Evolutionary conservation across 164 flowering plant genomes (phyloP).

Genomic region (Liriodendron chinense): DNA sequence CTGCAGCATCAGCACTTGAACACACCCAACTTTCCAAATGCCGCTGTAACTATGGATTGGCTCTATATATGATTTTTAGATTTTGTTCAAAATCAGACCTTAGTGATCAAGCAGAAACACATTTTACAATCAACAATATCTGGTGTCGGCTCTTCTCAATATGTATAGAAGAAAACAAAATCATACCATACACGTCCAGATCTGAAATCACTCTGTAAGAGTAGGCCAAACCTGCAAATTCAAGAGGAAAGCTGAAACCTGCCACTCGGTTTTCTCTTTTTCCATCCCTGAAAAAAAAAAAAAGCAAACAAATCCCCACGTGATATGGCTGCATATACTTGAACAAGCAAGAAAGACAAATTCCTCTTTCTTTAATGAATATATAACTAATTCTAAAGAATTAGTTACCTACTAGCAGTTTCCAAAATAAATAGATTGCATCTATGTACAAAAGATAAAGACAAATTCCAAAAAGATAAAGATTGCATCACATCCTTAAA

Average conservation of each 20-base stretch:
- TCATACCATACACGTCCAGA: slow-evolving; percentile 19
- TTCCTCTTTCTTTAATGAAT: background rate
- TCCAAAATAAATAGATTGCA: background rate
- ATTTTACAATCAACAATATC: slow-evolving; percentile 13
- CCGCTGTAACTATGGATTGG: no score
- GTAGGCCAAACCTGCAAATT: slow-evolving; percentile 7
- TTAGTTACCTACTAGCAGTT: background rate
- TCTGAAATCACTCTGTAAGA: slow-evolving; percentile 13
- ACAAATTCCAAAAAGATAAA: background rate
- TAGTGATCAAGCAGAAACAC: slow-evolving; percentile 7
- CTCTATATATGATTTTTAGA: background rate
- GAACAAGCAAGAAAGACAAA: background rate
- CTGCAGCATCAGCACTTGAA: no score
- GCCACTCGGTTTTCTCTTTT: slow-evolving; percentile 78
- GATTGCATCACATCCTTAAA: no score
- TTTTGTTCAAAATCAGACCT: background rate
- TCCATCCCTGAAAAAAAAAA: slow-evolving; percentile 74
- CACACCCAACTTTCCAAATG: no score
- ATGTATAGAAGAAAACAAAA: slow-evolving; percentile 12
- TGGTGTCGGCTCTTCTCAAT: slow-evolving; percentile 8
- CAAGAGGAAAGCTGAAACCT: slow-evolving; percentile 77
- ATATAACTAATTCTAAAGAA: background rate
- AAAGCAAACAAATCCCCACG: background rate
- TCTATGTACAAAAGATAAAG: background rate
- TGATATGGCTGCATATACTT: background rate